Percentiles rank a stretch among this genome's conserved stretches.
phyloP scores from a whole-genome alignment of 2,329 filamentous ascomycete genomes.

The Colletotrichum cereale region DNA sequence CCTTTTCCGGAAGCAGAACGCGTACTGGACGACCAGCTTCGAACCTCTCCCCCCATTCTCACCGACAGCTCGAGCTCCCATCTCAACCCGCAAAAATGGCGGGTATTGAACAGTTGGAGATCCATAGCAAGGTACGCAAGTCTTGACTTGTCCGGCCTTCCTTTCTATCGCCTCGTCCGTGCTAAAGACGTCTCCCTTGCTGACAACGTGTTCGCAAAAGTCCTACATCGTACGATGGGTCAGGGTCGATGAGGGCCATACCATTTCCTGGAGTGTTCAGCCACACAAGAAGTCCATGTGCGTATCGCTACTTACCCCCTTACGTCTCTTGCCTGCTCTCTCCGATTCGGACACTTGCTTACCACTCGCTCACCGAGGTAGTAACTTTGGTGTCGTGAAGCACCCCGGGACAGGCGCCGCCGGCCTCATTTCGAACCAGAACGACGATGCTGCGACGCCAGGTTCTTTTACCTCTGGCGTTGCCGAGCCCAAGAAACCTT shows the following conservation, averaged over 20 bases:
- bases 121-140: constrained; percentile 89
- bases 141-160: constrained; percentile 6
- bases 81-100: constrained; percentile 71
- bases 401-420: constrained; percentile 82
- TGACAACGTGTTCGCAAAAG: constrained; percentile 59
- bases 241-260: constrained; percentile 88
- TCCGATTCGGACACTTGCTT: constrained; percentile 22
- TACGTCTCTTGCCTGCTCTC: neutral
- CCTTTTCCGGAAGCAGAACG: neutral
- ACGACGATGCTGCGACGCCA: constrained; percentile 59
- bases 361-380: constrained; percentile 47
- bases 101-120: constrained; percentile 95
- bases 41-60: neutral
- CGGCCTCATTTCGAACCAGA: constrained; percentile 57
- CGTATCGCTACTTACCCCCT: constrained; percentile 42
- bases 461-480: constrained; percentile 60
- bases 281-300: constrained; percentile 97
- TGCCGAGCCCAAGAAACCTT: constrained; percentile 61
- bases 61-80: constrained; percentile 24
- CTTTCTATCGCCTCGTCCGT: constrained; percentile 15
- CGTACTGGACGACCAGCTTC: neutral
- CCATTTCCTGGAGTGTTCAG: constrained; percentile 97
- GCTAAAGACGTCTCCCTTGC: neutral
- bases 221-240: constrained; percentile 99
- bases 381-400: constrained; percentile 97